Conservation (phyloP, 2,329 filamentous ascomycete genomes). For the Neofusicoccum parvum region DNA sequence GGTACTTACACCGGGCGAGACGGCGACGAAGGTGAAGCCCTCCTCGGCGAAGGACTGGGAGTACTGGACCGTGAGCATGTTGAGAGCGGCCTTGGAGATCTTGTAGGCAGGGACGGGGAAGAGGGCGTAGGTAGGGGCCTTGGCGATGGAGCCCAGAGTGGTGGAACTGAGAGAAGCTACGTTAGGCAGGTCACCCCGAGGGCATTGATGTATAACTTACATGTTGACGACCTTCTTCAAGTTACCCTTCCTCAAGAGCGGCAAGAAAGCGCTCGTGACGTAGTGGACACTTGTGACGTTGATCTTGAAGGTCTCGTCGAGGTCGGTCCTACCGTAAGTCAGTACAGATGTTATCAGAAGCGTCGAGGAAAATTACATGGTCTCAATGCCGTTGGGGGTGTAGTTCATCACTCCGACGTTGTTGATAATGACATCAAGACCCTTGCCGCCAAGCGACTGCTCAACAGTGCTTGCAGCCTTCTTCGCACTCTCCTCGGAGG, state of each 20-base stretch:
- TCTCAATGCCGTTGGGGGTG: slow-evolving; percentile 2
- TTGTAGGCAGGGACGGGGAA: slow-evolving; percentile 43
- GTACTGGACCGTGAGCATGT: slow-evolving; percentile 47
- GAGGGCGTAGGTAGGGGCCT: slow-evolving; percentile 26
- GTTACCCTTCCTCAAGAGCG: slow-evolving; percentile 40
- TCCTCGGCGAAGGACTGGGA: slow-evolving; percentile 38
- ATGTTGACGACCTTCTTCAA: slow-evolving; percentile 50
- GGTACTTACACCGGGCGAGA: slow-evolving; percentile 49
- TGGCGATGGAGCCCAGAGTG: slow-evolving; percentile 46
- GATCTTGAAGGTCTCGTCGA: slow-evolving; percentile 34
- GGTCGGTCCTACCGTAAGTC: slow-evolving; percentile 23
- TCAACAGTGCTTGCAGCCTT: slow-evolving; percentile 37
- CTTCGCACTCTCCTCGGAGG: slow-evolving; percentile 40
- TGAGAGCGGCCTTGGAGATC: slow-evolving; percentile 38
- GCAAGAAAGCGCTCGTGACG: slow-evolving; percentile 44
- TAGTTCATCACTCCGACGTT: slow-evolving; percentile 10
- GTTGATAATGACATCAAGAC: slow-evolving; percentile 9
- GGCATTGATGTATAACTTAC: slow-evolving; percentile 27
- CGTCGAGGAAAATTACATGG: neutral
- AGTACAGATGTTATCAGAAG: neutral
- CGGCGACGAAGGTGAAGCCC: slow-evolving; percentile 47
- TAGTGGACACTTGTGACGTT: slow-evolving; percentile 45
- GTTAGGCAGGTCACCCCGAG: slow-evolving; percentile 21
- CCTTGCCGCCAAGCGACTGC: neutral
- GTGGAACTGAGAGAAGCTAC: slow-evolving; percentile 36